phyloP scores from a whole-genome alignment of 441 rosid genomes.

The Francoa sonchifolia region DNA sequence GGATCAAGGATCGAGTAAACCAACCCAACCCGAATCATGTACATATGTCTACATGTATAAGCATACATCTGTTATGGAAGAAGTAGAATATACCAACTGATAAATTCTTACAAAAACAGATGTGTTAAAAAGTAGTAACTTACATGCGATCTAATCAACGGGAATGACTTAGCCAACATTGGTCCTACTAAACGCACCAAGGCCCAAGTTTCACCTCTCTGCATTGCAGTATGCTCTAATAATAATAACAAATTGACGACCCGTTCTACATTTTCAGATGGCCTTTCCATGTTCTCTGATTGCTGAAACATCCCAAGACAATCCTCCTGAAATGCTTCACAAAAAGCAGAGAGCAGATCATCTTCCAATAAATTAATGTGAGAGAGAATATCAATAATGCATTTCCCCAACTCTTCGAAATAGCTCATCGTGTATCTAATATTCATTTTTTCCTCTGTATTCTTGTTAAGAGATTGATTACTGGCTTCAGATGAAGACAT shows the following conservation, averaged over 20 bases:
- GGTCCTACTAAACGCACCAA: slow-evolving; percentile 60
- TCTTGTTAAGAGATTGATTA: slow-evolving; percentile 18
- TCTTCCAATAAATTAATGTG: slow-evolving; percentile 34
- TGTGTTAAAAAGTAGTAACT: too few species aligned
- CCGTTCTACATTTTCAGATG: slow-evolving; percentile 28
- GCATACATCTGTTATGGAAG: too few species aligned
- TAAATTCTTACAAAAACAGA: too few species aligned
- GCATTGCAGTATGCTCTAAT: slow-evolving; percentile 33
- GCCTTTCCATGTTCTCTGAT: slow-evolving; percentile 27
- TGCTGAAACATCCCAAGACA: slow-evolving; percentile 39
- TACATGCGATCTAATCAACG: slow-evolving; percentile 61
- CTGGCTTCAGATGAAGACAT: slow-evolving; percentile 18
- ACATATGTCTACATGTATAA: too few species aligned
- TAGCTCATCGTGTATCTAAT: slow-evolving; percentile 27
- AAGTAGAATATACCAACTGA: too few species aligned
- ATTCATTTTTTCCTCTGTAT: slow-evolving; percentile 24
- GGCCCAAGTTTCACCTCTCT: slow-evolving; percentile 68
- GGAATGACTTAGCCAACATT: slow-evolving; percentile 49
- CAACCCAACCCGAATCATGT: too few species aligned
- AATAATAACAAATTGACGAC: slow-evolving; percentile 49
- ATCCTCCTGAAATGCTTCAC: slow-evolving; percentile 41
- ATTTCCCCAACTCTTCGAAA: slow-evolving; percentile 64
- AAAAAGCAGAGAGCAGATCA: slow-evolving; percentile 46
- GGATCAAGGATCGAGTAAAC: too few species aligned
- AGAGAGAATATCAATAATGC: slow-evolving; percentile 72